Base-by-base conservation (phyloP, 2,329 filamentous ascomycete genomes). In the Ceratocystis huliohia region DNA sequence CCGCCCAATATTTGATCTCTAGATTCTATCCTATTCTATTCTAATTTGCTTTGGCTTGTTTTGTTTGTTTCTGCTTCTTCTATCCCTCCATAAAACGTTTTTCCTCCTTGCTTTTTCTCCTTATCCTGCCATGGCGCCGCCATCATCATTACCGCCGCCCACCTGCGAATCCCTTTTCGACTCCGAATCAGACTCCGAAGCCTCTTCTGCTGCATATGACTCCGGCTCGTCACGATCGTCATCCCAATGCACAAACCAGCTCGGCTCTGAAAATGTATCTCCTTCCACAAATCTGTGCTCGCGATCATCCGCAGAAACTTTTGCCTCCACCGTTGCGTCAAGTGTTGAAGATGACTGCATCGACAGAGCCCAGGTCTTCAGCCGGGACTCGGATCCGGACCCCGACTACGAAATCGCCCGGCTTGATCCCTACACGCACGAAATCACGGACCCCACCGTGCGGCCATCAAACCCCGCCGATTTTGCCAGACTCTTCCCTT, bases 401-500 rank as follows among this genome's bases (percentile, higher is more conserved):
- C 68, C 72, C 4, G 72, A 72, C 64, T 66, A 53, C 46, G 74
- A 74, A 66, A 83, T 83, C 66, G 81, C 81, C 5, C 77, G 78
- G 30, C 74, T 88, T 64, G 85, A 84, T 5, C 75, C 80, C 64
- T 87, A 86, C 73, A 78, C 79, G 67, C 82, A 83, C 70, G 85
- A 87, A 64, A 77, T 83, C 56, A 81, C 86, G 68, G 81, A 86
- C 69, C 78, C 82, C 70, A 84, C 87, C 69, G 84, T 89, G 44
- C 81, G 89, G 33, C 83, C 91, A 10, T 90, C 91, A 1, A 92
- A 87, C 0, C 88, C 93, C 2, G 81, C 87, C 67, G 87, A 92
- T 70, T 97, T 97, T 74, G 87, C 86, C 30, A 82, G 86, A 65
- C 82, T 96, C 65, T 99, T 96, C 74, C 93, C 94, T 10, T 95